Percentiles rank a stretch among this genome's conserved stretches.
phyloP scores from a whole-genome alignment of 73 alveolate genomes.

The Paramecium bursaria region DNA sequence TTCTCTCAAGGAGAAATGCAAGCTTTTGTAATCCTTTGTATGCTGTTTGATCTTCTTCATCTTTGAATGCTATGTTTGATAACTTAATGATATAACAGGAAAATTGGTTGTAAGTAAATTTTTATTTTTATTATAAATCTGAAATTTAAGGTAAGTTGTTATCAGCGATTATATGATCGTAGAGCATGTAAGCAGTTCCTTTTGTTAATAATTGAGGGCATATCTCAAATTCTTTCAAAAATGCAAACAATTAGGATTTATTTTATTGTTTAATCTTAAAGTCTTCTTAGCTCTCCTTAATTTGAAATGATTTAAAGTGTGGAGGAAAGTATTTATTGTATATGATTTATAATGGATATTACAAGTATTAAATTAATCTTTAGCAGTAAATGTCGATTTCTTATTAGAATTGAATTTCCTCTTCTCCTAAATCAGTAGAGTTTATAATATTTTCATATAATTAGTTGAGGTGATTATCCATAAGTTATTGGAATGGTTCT shows the following conservation, averaged over 20 bases:
- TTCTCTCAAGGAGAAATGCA: slow-evolving; percentile 59
- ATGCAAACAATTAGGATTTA: slow-evolving; percentile 27
- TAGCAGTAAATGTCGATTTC: not conserved
- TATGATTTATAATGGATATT: not conserved
- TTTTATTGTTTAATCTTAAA: slow-evolving; percentile 24
- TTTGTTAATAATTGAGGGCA: slow-evolving; percentile 63
- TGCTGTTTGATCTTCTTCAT: slow-evolving; percentile 20
- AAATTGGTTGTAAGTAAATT: slow-evolving; percentile 34
- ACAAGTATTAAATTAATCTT: not conserved
- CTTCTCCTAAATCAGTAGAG: slow-evolving; percentile 67
- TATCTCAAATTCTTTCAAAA: slow-evolving; percentile 59
- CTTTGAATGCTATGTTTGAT: slow-evolving; percentile 41
- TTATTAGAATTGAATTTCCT: slow-evolving; percentile 28
- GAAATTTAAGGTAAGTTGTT: slow-evolving; percentile 15
- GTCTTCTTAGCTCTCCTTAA: slow-evolving; percentile 51
- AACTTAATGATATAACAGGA: slow-evolving; percentile 42
- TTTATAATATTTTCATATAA: slow-evolving; percentile 62
- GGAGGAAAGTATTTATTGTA: slow-evolving; percentile 54
- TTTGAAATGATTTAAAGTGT: slow-evolving; percentile 33
- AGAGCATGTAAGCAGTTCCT: slow-evolving; percentile 56
- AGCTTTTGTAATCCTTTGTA: slow-evolving; percentile 46
- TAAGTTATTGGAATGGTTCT: not conserved
- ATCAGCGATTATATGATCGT: slow-evolving; percentile 26
- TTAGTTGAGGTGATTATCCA: slow-evolving; percentile 56
- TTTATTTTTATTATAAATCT: not conserved